A percentile compares a stretch with the other conserved stretches of the same genome.
These are phyloP conservation scores for Filosporella fistucella DNA, from an alignment of 495 filamentous ascomycete genomes.

Conservation along the genomic window DNA sequence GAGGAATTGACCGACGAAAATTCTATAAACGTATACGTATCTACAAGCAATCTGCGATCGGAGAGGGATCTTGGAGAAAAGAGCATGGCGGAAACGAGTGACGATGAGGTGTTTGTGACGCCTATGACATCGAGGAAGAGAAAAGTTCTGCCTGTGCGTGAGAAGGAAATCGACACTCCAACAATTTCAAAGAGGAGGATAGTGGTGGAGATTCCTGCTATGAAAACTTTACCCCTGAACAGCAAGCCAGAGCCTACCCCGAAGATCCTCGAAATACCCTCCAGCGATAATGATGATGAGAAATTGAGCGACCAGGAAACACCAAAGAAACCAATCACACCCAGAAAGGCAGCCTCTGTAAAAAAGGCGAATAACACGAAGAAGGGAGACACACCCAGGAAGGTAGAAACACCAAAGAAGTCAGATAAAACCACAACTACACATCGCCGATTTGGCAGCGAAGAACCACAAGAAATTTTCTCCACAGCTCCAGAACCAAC, in stretches of 20 bases:
- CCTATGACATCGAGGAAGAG: slow-evolving; percentile 12
- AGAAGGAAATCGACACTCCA: slow-evolving; percentile 8
- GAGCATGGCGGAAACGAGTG: slow-evolving; percentile 1
- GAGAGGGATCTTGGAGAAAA: too few species aligned
- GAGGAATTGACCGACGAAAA: slow-evolving; percentile 2
- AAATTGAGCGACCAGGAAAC: too few species aligned
- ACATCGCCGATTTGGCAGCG: slow-evolving; percentile 17
- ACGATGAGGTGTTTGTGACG: slow-evolving; percentile 3
- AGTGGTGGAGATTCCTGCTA: background rate
- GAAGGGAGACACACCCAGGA: background rate
- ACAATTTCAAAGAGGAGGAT: slow-evolving; percentile 2
- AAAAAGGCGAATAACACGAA: too few species aligned
- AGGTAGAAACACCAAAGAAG: background rate
- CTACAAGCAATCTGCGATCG: too few species aligned
- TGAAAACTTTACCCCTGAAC: too few species aligned
- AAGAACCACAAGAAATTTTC: slow-evolving; percentile 13
- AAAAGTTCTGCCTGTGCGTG: slow-evolving; percentile 14
- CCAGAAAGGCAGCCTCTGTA: too few species aligned
- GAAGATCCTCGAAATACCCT: too few species aligned
- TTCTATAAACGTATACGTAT: slow-evolving; percentile 6
- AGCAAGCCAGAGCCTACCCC: too few species aligned
- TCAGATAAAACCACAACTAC: background rate
- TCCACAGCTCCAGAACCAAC: slow-evolving; percentile 9
- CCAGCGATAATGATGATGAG: too few species aligned
- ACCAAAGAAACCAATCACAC: too few species aligned